Conservation (phyloP, 768 basidiomycete genomes). For the Calocybe indica region DNA sequence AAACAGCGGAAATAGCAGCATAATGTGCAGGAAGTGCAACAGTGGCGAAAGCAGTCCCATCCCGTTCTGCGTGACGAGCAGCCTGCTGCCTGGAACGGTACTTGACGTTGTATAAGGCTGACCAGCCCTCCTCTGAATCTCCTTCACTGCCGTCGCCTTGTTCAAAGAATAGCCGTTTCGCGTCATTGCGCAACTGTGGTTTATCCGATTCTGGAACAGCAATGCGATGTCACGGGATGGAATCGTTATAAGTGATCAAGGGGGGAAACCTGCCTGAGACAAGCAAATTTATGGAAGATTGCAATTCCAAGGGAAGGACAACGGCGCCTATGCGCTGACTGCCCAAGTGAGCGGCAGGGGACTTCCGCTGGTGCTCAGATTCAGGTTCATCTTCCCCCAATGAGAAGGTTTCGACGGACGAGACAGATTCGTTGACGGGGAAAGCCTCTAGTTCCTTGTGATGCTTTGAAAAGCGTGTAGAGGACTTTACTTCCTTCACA, state of each 20-base stretch:
- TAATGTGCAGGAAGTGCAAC: slow-evolving; percentile 86
- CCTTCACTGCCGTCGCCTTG: slow-evolving; percentile 14
- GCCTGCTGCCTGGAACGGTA: slow-evolving; percentile 60
- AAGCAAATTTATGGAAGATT: slow-evolving; percentile 55
- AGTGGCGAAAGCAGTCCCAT: slow-evolving; percentile 81
- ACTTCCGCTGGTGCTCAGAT: slow-evolving; percentile 43
- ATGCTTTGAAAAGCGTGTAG: slow-evolving; percentile 10
- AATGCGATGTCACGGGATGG: not conserved
- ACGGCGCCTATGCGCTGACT: slow-evolving; percentile 68
- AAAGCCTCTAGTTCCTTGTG: slow-evolving; percentile 54
- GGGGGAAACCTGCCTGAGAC: slow-evolving; percentile 49
- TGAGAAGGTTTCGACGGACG: not conserved
- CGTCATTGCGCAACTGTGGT: slow-evolving; percentile 59
- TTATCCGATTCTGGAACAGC: slow-evolving; percentile 53
- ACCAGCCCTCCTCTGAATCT: slow-evolving; percentile 40
- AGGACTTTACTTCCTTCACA: slow-evolving; percentile 32
- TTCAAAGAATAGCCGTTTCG: slow-evolving; percentile 60
- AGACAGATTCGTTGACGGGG: slow-evolving; percentile 21
- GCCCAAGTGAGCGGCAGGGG: slow-evolving; percentile 80
- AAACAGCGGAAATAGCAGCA: slow-evolving; percentile 70
- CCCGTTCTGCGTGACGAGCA: slow-evolving; percentile 53
- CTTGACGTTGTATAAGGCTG: slow-evolving; percentile 43
- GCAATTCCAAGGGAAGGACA: slow-evolving; percentile 66
- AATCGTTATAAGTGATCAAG: not conserved
- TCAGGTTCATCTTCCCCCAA: slow-evolving; percentile 23